Evolutionary conservation across 2,329 filamentous ascomycete species (phyloP), one percentile per base, ranked within the genome.

Genomic region (Penicillium sp.): DNA sequence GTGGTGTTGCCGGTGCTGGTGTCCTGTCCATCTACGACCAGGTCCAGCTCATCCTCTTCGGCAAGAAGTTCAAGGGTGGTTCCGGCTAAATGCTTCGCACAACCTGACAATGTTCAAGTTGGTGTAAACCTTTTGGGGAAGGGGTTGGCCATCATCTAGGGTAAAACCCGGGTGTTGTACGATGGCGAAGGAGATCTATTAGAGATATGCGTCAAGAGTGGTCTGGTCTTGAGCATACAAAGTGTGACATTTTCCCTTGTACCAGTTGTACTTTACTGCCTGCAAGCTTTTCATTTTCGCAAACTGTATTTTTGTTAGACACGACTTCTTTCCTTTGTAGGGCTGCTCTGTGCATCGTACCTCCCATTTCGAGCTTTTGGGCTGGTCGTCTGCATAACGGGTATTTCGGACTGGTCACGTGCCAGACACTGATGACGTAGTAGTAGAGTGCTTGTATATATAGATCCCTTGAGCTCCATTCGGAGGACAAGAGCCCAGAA

Each of bases 1-100:
- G 95, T 97, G 96, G 95, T 97, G 95, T 99, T 81, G 95, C 95
- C 81, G 96, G 95, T 92, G 95, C 95, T 87, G 95, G 95, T 99
- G 95, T 99, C 82, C 89, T 99, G 82, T 99, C 95, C 84, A 97
- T 99, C 92, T 99, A 99, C 87, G 95, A 99, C 84, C 94, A 98
- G 89, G 92, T 92, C 83, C 95, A 99, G 91, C 89, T 99, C 82
- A 85, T 99, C 83, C 85, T 99, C 84, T 99, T 99, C 92, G 95
- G 95, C 84, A 98, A 99, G 93, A 92, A 93, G 88, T 99, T 93
- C 62, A 70, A 74, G 68, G 59, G 58, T 65, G 73, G 73, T 64
- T 73, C 70, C 66, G 72, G 72, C 60, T 77, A 76, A 72, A 69
- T 67, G 62, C 52, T 35, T 69, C 69, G 64, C 66, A 65, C 67